phyloP scores from a whole-genome alignment of 306 rosid species.

The Delonix regia region DNA sequence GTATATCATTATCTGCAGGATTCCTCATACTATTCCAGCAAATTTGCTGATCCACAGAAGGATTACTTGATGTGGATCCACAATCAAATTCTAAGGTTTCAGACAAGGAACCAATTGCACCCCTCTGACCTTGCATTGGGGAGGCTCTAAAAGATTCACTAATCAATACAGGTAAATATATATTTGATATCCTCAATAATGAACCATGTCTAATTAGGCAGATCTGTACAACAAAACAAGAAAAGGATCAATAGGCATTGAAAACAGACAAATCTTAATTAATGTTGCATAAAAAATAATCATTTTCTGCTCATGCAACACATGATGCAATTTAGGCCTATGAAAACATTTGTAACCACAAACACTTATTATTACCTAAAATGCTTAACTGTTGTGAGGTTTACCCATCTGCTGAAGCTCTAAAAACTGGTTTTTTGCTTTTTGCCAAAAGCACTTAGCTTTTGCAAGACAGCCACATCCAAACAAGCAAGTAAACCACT shows the following conservation, averaged over 20 bases:
- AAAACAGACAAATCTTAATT: background rate
- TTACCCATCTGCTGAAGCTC: background rate
- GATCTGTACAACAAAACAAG: conserved; percentile 46
- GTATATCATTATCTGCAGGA: conserved; percentile 59
- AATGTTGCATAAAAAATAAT: background rate
- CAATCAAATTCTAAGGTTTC: conserved; percentile 75
- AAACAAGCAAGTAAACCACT: background rate
- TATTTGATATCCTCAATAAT: conserved; percentile 34
- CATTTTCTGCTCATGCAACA: background rate
- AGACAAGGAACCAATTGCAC: conserved; percentile 71
- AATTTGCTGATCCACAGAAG: conserved; percentile 62
- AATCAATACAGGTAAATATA: conserved; percentile 25
- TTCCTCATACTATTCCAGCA: conserved; percentile 65
- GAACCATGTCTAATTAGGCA: conserved; percentile 27
- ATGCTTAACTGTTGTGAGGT: background rate
- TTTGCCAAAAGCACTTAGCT: background rate
- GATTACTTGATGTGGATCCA: conserved; percentile 68
- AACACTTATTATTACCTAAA: background rate
- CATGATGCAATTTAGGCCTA: background rate
- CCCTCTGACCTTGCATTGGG: conserved; percentile 91
- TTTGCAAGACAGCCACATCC: background rate
- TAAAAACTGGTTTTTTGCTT: background rate
- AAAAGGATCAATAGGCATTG: conserved; percentile 28
- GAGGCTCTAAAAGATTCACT: conserved; percentile 38
- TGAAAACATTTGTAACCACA: conserved; percentile 22